A percentile compares a stretch with the other conserved stretches of the same genome.
These are phyloP conservation scores for Lonicera japonica DNA, from an alignment of 129 eudicot genomes.

Conservation along the genomic window DNA sequence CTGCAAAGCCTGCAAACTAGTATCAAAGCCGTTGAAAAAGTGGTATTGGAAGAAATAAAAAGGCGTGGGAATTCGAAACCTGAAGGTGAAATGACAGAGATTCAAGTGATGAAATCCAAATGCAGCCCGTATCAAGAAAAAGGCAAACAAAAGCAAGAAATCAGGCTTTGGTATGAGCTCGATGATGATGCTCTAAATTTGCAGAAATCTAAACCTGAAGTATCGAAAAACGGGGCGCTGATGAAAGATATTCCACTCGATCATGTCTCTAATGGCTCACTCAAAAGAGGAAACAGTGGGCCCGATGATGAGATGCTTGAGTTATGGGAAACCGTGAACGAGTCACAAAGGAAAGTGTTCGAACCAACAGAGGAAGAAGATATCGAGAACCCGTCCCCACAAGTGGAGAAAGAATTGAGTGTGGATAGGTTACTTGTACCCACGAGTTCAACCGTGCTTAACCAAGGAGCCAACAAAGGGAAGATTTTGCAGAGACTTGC, in stretches of 20 bases:
- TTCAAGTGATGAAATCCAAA: slow-evolving; percentile 28
- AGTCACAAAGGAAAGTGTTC: slow-evolving; percentile 39
- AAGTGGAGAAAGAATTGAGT: slow-evolving; percentile 60
- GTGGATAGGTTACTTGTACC: slow-evolving; percentile 43
- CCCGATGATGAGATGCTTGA: slow-evolving; percentile 67
- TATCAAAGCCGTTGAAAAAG: slow-evolving; percentile 55
- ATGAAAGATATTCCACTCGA: slow-evolving; percentile 87
- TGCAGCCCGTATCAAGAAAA: slow-evolving; percentile 15
- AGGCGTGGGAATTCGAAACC: slow-evolving; percentile 8
- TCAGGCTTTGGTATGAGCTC: slow-evolving; percentile 18
- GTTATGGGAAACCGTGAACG: slow-evolving; percentile 61
- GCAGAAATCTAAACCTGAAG: slow-evolving; percentile 45
- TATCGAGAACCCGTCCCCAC: slow-evolving; percentile 16
- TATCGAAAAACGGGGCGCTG: slow-evolving; percentile 36
- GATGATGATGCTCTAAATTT: slow-evolving; percentile 29
- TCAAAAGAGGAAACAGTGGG: slow-evolving; percentile 36
- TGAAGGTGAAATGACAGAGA: slow-evolving; percentile 23
- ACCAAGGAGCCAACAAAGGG: slow-evolving; percentile 26
- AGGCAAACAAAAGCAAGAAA: slow-evolving; percentile 11
- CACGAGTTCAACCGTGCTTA: slow-evolving; percentile 3
- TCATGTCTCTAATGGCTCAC: slow-evolving; percentile 45
- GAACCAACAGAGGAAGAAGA: slow-evolving; percentile 30
- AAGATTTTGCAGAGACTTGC: slow-evolving; percentile 58
- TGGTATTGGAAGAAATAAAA: slow-evolving; percentile 41
- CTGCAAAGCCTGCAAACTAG: slow-evolving; percentile 55